Evolutionary conservation across 768 basidiomycete species (phyloP).

Genomic region (Tulasnella sp.): DNA sequence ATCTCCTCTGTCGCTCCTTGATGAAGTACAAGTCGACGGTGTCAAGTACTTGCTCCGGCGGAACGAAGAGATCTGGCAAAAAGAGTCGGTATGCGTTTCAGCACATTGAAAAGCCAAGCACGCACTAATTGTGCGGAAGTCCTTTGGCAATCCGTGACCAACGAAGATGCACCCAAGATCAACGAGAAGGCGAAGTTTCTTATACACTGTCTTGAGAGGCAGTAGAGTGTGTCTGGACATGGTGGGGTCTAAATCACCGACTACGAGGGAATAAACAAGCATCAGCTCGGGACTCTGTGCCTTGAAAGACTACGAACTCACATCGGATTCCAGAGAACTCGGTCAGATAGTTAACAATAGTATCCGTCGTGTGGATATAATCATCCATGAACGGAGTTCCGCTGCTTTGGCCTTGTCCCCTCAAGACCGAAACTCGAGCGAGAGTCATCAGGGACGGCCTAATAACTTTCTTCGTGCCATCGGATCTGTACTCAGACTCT

Average conservation of each 20-base stretch:
- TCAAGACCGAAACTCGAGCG: constrained; percentile 90
- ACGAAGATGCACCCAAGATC: constrained; percentile 96
- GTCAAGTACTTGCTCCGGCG: constrained; percentile 93
- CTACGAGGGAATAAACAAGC: constrained; percentile 49
- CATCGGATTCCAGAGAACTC: constrained; percentile 96
- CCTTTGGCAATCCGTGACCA: constrained; percentile 95
- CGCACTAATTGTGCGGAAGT: constrained; percentile 98
- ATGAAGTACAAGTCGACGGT: constrained; percentile 97
- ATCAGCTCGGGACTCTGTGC: constrained; percentile 8
- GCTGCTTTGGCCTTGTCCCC: constrained; percentile 79
- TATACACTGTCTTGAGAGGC: constrained; percentile 96
- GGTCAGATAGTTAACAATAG: constrained; percentile 94
- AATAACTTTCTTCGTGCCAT: constrained; percentile 90
- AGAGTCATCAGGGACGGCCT: constrained; percentile 90
- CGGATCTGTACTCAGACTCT: constrained; percentile 92
- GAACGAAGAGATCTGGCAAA: constrained; percentile 85
- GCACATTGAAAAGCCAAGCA: constrained; percentile 32
- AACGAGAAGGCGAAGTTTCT: constrained; percentile 90
- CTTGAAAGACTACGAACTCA: constrained; percentile 47
- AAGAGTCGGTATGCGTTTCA: neutral
- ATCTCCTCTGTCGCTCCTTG: constrained; percentile 75
- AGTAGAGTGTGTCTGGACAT: constrained; percentile 86
- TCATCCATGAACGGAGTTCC: constrained; percentile 96
- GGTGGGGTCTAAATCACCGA: constrained; percentile 87
- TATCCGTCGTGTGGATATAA: constrained; percentile 94